Evolutionary conservation across 257 asterid species (phyloP), one percentile per base, ranked within the genome.

Genomic region (Capsicum rhomboideum): DNA sequence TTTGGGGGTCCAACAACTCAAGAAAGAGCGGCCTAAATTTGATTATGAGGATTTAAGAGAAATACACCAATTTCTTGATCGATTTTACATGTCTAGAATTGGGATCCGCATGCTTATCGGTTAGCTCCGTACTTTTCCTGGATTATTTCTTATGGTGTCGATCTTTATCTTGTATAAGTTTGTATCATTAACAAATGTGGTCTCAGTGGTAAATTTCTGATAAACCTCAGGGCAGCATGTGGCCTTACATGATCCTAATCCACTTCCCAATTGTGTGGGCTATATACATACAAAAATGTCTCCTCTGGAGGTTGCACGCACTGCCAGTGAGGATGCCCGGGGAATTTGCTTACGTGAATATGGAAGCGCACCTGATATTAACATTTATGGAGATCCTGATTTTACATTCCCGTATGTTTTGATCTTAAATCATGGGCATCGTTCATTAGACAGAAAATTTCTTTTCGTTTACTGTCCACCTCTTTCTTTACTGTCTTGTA

Each of bases 71-170:
- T 96, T 96, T 79, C 86, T 96, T 10, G 98, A 96, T 88, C 97
- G 98, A 26, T 96, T 96, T 88, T 96, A 94, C 81, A 87, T 96
- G 97, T 91, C 99, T 16, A 92, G 99, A 88, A 96, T 93, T 84
- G 99, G 98, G 82, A 94, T 96, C 68, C 94, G 99, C 80, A 96
- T 96, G 98, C 98, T 96, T 85, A 96, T 96, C 17, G 99, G 99
- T 94, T 78, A 90, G 96, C 61, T 80, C 79, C 59, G 2, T 13
- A 13, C n/a, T 40, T 37, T 58, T 46, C 21, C 59, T 3, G 37
- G 64, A 26, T 50, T 77, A 0, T 26, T 77, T 8, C 63, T 50
- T 77, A 2, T 10, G 28, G 2, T 6, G 16, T 17, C 21, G 17
- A 50, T 44, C 21, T 74, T 46, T 74, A 74, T 21, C 80, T 74